These are phyloP conservation scores for Psidium guajava DNA, from an alignment of 345 rosid species.

Conservation along the genomic window DNA sequence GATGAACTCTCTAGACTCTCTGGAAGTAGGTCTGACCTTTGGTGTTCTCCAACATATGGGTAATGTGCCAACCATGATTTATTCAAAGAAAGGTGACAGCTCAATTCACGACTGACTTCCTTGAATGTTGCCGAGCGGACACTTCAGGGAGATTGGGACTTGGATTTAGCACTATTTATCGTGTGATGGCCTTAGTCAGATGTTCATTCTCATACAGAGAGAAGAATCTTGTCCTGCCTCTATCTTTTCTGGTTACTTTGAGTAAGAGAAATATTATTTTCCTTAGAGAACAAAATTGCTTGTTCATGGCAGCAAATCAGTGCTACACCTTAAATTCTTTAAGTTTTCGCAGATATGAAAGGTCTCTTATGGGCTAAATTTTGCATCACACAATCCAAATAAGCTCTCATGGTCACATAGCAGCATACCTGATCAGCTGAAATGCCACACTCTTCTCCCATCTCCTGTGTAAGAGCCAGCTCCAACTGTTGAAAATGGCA, in stretches of 20 bases:
- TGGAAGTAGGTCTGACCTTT: neutral
- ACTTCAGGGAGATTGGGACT: neutral
- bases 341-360: neutral
- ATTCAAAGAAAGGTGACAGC: neutral
- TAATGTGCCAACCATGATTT: neutral
- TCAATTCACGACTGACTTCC: neutral
- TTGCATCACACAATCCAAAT: neutral
- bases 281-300: neutral
- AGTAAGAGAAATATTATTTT: neutral
- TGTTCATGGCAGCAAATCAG: neutral
- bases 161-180: neutral
- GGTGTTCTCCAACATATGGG: neutral
- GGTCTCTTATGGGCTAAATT: neutral
- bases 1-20: neutral
- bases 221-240: neutral
- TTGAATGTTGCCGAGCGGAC: neutral
- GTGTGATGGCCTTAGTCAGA: neutral
- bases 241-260: neutral
- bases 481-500: constrained; percentile 50
- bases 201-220: neutral
- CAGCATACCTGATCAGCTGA: constrained; percentile 52
- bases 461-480: constrained; percentile 49
- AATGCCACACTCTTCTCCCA: constrained; percentile 35
- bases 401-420: neutral
- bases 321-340: neutral